These are phyloP conservation scores for Evansstolkia leycettana DNA, from an alignment of 495 filamentous ascomycete species.

Conservation along the genomic window DNA sequence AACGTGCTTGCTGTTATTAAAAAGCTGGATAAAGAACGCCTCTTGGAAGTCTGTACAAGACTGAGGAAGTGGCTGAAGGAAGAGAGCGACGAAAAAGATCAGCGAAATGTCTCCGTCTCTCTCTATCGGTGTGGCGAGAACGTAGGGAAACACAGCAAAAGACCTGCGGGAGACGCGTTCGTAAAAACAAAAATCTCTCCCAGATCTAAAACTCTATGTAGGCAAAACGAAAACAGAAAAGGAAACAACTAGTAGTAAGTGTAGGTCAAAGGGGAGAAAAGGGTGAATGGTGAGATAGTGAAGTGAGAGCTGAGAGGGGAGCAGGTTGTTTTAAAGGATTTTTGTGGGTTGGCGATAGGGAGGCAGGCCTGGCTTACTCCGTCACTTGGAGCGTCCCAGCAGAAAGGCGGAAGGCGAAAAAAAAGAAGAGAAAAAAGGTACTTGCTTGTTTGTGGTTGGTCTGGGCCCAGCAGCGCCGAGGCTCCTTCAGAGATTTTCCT, in stretches of 20 bases:
- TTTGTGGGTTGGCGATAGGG: too few species aligned
- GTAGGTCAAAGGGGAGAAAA: constrained; percentile 11
- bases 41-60: constrained; percentile 2
- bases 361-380: too few species aligned
- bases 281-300: constrained; percentile 12
- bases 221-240: constrained; percentile 17
- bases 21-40: background rate
- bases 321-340: too few species aligned
- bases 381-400: too few species aligned
- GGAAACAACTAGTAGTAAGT: constrained; percentile 11
- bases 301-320: constrained; percentile 12
- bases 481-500: too few species aligned
- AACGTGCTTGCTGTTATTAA: too few species aligned
- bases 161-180: constrained; percentile 6
- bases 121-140: constrained; percentile 2
- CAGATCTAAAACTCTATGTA: constrained; percentile 24
- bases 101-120: constrained; percentile 8
- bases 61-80: constrained; percentile 1
- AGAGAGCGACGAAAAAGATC: constrained; percentile 9
- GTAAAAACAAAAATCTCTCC: constrained; percentile 22
- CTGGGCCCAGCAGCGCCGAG: too few species aligned
- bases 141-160: constrained; percentile 15
- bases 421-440: too few species aligned
- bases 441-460: too few species aligned
- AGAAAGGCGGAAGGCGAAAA: constrained; percentile 1